Evolutionary conservation across 2,329 filamentous ascomycete genomes (phyloP).

Genomic region (Claviceps pazoutovae): DNA sequence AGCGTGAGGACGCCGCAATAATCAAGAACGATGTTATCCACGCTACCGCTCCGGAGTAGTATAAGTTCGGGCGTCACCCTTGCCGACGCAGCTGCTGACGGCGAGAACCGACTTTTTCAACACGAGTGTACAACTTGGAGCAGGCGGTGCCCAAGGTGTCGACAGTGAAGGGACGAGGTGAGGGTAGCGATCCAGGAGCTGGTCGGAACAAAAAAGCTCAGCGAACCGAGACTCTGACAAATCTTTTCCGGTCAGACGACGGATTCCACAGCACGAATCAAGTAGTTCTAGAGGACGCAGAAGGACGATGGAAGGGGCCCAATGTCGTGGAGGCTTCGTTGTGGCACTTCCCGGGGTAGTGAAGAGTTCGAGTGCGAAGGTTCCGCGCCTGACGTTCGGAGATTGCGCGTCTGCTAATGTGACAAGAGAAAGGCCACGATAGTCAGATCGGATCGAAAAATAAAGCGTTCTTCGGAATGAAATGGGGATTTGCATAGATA

Average conservation of each 20-base stretch:
- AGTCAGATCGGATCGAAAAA: neutral
- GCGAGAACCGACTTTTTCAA: neutral
- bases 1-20: conserved; percentile 1
- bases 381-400: conserved; percentile 13
- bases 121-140: neutral
- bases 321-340: conserved; percentile 18
- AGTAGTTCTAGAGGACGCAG: conserved; percentile 11
- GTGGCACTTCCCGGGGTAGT: conserved; percentile 8
- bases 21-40: neutral
- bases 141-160: neutral
- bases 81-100: conserved; percentile 1
- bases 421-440: conserved; percentile 8
- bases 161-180: neutral
- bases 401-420: conserved; percentile 3
- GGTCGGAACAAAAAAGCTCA: conserved; percentile 4
- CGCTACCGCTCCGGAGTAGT: neutral
- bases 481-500: conserved; percentile 5
- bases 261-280: conserved; percentile 10
- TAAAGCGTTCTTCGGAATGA: neutral
- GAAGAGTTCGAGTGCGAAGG: conserved; percentile 10
- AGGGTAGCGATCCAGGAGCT: conserved; percentile 3
- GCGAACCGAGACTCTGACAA: neutral
- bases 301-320: conserved; percentile 15
- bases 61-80: neutral
- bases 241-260: conserved; percentile 8